Percentiles rank a stretch among this genome's conserved stretches.
These are phyloP conservation scores for Penicillium angulare DNA, from an alignment of 495 filamentous ascomycete genomes.

Conservation along the genomic window DNA sequence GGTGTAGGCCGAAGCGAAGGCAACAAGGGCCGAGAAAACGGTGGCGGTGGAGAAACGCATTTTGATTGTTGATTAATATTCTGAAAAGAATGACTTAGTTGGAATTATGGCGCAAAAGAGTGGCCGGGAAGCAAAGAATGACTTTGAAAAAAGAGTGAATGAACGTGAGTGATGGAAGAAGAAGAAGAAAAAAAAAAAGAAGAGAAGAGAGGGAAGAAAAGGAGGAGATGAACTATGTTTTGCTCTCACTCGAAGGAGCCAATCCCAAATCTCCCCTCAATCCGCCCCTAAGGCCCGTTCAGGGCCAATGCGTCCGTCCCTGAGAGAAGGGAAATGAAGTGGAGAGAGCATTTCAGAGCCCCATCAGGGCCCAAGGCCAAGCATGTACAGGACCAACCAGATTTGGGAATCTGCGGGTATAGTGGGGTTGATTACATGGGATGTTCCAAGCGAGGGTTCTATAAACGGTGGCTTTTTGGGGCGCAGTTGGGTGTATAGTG, in stretches of 20 bases:
- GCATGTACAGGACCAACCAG: slow-evolving; percentile 3
- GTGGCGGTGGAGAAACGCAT: slow-evolving; percentile 54
- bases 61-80: slow-evolving; percentile 25
- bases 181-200: slow-evolving; percentile 15
- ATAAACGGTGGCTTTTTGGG: too few relatives aligned
- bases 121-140: slow-evolving; percentile 14
- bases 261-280: too few relatives aligned
- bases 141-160: slow-evolving; percentile 14
- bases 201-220: slow-evolving; percentile 20
- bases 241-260: too few relatives aligned
- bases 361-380: neutral
- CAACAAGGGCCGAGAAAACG: slow-evolving; percentile 47
- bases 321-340: neutral
- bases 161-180: slow-evolving; percentile 14
- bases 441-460: too few relatives aligned
- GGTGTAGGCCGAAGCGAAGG: slow-evolving; percentile 53
- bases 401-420: neutral
- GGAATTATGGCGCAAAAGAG: slow-evolving; percentile 14
- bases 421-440: neutral
- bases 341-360: slow-evolving; percentile 2
- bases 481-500: too few relatives aligned
- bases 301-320: slow-evolving; percentile 15
- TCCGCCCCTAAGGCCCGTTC: too few relatives aligned
- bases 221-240: slow-evolving; percentile 21
- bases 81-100: slow-evolving; percentile 26